These are phyloP conservation scores for Senna tora DNA, from an alignment of 306 rosid species.

Conservation along the genomic window DNA sequence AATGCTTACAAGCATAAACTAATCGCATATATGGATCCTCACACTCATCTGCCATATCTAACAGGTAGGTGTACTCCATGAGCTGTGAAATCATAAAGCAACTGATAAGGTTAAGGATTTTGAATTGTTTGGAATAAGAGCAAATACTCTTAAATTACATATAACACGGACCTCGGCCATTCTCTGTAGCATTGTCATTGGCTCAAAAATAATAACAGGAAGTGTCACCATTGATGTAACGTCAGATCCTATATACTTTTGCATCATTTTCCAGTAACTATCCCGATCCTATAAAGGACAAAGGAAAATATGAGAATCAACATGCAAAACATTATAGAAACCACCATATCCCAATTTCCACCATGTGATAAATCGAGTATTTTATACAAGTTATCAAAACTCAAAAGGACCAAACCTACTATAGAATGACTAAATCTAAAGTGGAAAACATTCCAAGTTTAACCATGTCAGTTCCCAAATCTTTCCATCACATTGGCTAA, in stretches of 20 bases:
- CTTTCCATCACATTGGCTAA: not conserved
- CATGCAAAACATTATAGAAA: not conserved
- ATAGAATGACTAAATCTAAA: slow-evolving; percentile 10
- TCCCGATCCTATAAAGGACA: slow-evolving; percentile 70
- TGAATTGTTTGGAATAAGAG: not conserved
- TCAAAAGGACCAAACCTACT: not conserved
- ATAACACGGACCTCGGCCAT: slow-evolving; percentile 85
- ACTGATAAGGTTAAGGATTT: slow-evolving; percentile 27
- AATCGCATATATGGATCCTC: slow-evolving; percentile 92
- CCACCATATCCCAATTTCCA: not conserved
- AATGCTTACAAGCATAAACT: slow-evolving; percentile 80
- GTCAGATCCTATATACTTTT: slow-evolving; percentile 86
- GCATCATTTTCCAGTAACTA: slow-evolving; percentile 98
- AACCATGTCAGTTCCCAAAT: slow-evolving; percentile 14
- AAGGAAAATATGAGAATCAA: slow-evolving; percentile 31
- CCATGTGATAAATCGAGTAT: not conserved
- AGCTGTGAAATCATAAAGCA: slow-evolving; percentile 54
- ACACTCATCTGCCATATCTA: slow-evolving; percentile 85
- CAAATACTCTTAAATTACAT: slow-evolving; percentile 19
- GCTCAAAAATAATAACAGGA: slow-evolving; percentile 94
- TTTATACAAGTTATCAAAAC: slow-evolving; percentile 8
- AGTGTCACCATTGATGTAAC: slow-evolving; percentile 96
- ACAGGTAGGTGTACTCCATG: slow-evolving; percentile 89
- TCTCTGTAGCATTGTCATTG: slow-evolving; percentile 93
- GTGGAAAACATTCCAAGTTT: slow-evolving; percentile 24